Base-by-base conservation (phyloP, 352 stramenopile genomes). In the Globisporangium splendens region DNA sequence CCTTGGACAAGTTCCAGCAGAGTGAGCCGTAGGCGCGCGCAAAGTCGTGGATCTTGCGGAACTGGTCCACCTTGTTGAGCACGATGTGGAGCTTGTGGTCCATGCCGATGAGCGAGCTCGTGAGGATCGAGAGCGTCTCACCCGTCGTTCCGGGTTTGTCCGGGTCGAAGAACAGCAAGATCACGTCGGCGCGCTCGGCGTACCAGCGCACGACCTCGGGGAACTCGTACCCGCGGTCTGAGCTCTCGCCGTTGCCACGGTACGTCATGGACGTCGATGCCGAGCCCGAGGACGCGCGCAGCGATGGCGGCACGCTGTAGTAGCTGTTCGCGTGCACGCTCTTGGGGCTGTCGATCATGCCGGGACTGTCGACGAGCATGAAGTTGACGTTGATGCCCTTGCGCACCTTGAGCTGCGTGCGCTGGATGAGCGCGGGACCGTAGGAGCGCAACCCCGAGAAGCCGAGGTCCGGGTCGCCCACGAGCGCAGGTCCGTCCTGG, bases 61-160 rank as follows among this genome's bases (percentile, higher is more conserved):
- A 98, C 72, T 98, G 92, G 83, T 99, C 96, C 4, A 98, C 96
- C 73, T 99, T 99, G 83, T 99, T 99, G 31, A 99, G 83, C 50
- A 99, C 96, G 65, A 99, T 99, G 73, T 99, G 93, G 38, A 99
- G 79, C 77, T 99, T 99, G 70, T 99, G 97, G 83, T 99, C 98
- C 95, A 99, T 98, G 17, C 98, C 75, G 15, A 95, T 80, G 41
- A 99, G 82, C 44, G 94, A 97, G 61, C 98, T 97, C 39, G 98
- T 97, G 33, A 99, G 75, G 46, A 99, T 96, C 35, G 88, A 97
- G 21, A 99, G 86, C 61, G 98, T 99, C 76, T 99, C 98, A 18
- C 98, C 98, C 0, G 98, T 99, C 10, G 98, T 99, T 17, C 98
- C 98, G 0, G 94, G 94, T 70, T 99, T 99, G 69, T 99, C 98